These are phyloP conservation scores for Coriolopsis trogii DNA, from an alignment of 1,284 basidiomycete genomes.

Conservation along the genomic window DNA sequence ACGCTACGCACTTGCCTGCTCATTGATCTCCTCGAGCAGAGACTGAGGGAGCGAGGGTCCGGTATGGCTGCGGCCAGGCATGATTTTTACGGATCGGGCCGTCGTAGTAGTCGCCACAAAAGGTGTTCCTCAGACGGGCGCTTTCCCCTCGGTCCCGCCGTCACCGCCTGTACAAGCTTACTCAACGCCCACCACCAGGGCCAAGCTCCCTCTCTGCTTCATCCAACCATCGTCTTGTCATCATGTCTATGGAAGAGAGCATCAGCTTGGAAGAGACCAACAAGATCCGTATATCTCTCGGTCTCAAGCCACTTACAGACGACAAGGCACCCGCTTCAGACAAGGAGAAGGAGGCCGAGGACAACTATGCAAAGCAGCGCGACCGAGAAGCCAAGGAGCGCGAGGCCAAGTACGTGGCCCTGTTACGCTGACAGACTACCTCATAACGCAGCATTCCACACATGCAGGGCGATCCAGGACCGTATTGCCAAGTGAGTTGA, in stretches of 20 bases:
- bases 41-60: conserved; percentile 34
- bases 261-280: conserved; percentile 98
- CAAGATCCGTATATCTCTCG: conserved; percentile 93
- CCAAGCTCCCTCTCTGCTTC: conserved; percentile 1
- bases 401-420: conserved; percentile 67
- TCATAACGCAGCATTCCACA: conserved; percentile 17
- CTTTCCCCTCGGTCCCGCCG: conserved; percentile 2
- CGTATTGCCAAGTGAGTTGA: conserved; percentile 86
- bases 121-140: neutral
- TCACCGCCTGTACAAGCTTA: neutral
- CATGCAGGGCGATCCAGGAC: conserved; percentile 70
- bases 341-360: conserved; percentile 81
- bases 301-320: conserved; percentile 91
- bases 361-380: conserved; percentile 79
- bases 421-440: neutral
- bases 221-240: conserved; percentile 18
- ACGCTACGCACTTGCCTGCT: conserved; percentile 14
- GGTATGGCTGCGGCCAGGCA: conserved; percentile 23
- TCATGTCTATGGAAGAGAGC: conserved; percentile 81
- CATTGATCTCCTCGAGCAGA: conserved; percentile 35
- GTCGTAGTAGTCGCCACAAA: neutral
- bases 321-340: conserved; percentile 66
- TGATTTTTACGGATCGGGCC: too few species aligned
- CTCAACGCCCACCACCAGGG: neutral
- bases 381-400: conserved; percentile 73